Evolutionary conservation across 345 rosid genomes (phyloP).

Genomic region (Bruguiera sexangula): DNA sequence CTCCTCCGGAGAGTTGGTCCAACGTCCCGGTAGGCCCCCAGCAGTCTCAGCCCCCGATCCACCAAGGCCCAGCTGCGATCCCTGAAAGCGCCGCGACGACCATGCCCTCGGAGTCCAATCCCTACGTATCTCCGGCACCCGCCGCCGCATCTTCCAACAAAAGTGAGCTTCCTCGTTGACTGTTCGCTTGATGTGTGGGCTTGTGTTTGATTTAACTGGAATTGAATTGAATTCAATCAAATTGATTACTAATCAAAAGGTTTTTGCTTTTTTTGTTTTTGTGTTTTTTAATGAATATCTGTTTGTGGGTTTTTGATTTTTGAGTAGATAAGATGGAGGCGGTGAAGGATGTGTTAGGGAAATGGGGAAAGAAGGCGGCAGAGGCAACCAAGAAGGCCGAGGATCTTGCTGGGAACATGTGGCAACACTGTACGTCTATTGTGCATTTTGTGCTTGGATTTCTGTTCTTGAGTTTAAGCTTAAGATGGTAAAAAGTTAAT

Average conservation of each 20-base stretch:
- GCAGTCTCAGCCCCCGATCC: conserved; percentile 10
- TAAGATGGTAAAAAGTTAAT: too few relatives aligned
- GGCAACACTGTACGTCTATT: conserved; percentile 68
- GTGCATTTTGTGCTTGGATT: background rate
- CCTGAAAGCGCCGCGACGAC: conserved; percentile 51
- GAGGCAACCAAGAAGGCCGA: conserved; percentile 91
- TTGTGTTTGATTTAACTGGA: background rate
- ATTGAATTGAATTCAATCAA: background rate
- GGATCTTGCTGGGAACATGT: conserved; percentile 88
- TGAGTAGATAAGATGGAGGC: conserved; percentile 68
- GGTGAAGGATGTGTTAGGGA: conserved; percentile 79
- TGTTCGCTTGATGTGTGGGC: too few relatives aligned
- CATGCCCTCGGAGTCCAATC: conserved; percentile 82
- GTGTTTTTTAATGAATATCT: background rate
- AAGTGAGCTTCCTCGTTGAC: conserved; percentile 36
- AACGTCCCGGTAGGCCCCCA: conserved; percentile 23
- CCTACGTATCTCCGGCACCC: conserved; percentile 65
- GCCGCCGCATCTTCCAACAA: conserved; percentile 41
- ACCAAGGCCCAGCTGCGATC: conserved; percentile 40
- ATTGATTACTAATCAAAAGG: too few relatives aligned
- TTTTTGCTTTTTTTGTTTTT: background rate
- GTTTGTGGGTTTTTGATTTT: conserved; percentile 9
- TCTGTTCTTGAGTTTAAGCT: background rate
- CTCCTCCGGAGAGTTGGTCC: conserved; percentile 48
- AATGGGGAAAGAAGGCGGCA: conserved; percentile 83